Percentiles rank a stretch among this genome's conserved stretches.
Conservation (phyloP, 2,329 filamentous ascomycete species). For the Aureobasidium sp. region DNA sequence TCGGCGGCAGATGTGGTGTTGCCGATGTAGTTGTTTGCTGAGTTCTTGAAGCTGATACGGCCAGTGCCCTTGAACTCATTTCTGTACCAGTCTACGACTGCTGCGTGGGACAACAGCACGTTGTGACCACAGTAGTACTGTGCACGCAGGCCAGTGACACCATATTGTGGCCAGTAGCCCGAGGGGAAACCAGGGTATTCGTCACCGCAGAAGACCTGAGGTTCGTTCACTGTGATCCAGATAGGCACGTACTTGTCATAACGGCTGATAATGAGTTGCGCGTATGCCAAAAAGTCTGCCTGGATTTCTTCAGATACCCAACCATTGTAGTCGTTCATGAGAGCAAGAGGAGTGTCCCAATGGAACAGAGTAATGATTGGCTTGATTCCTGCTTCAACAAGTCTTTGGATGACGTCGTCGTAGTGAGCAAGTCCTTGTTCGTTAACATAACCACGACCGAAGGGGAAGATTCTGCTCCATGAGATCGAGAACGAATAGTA, state of each 20-base stretch:
- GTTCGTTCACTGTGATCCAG: constrained; percentile 40
- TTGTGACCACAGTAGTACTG: constrained; percentile 31
- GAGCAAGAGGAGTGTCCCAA: constrained; percentile 36
- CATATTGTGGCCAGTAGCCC: constrained; percentile 29
- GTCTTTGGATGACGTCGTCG: constrained; percentile 37
- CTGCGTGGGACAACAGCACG: constrained; percentile 31
- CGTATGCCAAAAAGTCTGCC: constrained; percentile 36
- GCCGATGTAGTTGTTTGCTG: constrained; percentile 32
- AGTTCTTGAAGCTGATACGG: constrained; percentile 35
- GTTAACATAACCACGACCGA: constrained; percentile 41
- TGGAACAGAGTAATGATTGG: constrained; percentile 43
- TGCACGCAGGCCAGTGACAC: constrained; percentile 23
- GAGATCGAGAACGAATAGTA: constrained; percentile 40
- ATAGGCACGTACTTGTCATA: constrained; percentile 35
- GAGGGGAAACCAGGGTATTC: constrained; percentile 10
- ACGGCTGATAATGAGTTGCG: constrained; percentile 32
- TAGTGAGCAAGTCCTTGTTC: constrained; percentile 43
- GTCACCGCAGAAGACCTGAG: constrained; percentile 19
- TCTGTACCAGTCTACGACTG: constrained; percentile 36
- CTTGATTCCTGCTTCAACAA: constrained; percentile 31
- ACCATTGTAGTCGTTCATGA: constrained; percentile 32
- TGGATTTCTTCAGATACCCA: constrained; percentile 35
- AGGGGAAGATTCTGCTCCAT: constrained; percentile 46
- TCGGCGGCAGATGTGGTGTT: constrained; percentile 29
- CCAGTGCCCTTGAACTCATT: constrained; percentile 29